Evolutionary conservation across 257 asterid genomes (phyloP).

Genomic region (Fraxinus pennsylvanica): DNA sequence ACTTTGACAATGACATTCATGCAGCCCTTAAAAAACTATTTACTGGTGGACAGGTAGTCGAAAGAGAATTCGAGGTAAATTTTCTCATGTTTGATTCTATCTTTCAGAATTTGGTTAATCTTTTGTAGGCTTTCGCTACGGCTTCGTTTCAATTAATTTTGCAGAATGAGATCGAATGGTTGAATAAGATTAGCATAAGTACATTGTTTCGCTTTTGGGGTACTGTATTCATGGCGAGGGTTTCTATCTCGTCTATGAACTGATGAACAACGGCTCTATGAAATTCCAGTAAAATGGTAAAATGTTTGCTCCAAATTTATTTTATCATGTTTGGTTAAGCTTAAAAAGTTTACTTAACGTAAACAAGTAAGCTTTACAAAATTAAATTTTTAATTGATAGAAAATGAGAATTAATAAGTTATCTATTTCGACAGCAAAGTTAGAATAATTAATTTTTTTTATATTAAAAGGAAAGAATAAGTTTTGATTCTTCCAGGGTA

Average conservation of each 20-base stretch:
- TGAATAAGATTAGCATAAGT: constrained; percentile 79
- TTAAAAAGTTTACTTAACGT: neutral
- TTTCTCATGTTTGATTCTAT: neutral
- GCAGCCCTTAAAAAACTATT: constrained; percentile 74
- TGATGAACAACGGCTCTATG: constrained; percentile 86
- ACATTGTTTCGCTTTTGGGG: constrained; percentile 74
- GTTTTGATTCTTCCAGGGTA: too few species aligned
- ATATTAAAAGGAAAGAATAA: too few species aligned
- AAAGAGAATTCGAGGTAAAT: constrained; percentile 72
- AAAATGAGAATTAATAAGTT: neutral
- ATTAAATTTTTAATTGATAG: too few species aligned
- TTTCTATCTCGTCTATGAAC: constrained; percentile 75
- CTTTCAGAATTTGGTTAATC: neutral
- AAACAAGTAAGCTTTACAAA: neutral
- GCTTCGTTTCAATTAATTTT: constrained; percentile 24
- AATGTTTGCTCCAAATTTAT: constrained; percentile 2
- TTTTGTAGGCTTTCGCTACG: constrained; percentile 15
- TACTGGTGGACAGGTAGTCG: constrained; percentile 60
- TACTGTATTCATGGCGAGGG: constrained; percentile 65
- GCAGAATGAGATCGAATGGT: constrained; percentile 81
- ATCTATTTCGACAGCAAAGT: neutral
- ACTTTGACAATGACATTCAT: constrained; percentile 46
- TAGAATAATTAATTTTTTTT: too few species aligned
- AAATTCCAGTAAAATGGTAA: constrained; percentile 84
- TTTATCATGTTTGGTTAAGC: neutral